phyloP scores from a whole-genome alignment of 257 asterid genomes.

The Eucommia ulmoides region DNA sequence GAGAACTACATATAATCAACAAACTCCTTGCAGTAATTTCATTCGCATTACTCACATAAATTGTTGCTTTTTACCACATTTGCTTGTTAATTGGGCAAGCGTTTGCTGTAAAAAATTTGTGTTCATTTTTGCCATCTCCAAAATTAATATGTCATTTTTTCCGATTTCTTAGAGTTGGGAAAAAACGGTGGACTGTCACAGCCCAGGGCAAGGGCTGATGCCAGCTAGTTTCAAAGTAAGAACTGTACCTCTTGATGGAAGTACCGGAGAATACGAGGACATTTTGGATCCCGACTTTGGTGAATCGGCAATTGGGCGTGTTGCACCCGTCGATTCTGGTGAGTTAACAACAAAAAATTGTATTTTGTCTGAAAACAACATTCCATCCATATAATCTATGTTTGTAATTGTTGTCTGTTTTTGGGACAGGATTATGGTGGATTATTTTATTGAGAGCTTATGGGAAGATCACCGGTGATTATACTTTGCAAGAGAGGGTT shows the following conservation, averaged over 20 bases:
- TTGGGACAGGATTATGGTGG: slow-evolving; percentile 82
- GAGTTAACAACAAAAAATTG: slow-evolving; percentile 2
- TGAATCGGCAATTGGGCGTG: slow-evolving; percentile 82
- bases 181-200: slow-evolving; percentile 67
- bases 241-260: slow-evolving; percentile 44
- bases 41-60: too few species aligned
- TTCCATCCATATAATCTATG: neutral
- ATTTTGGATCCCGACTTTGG: slow-evolving; percentile 76
- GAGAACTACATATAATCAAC: too few species aligned
- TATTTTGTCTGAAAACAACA: neutral
- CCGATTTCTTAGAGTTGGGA: slow-evolving; percentile 86
- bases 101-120: too few species aligned
- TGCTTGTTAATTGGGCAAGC: too few species aligned
- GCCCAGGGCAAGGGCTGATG: slow-evolving; percentile 81
- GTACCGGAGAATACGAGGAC: slow-evolving; percentile 50
- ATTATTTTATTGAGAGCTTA: slow-evolving; percentile 65
- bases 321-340: slow-evolving; percentile 89
- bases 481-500: slow-evolving; percentile 61
- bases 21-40: too few species aligned
- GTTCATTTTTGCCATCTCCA: too few species aligned
- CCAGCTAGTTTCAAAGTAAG: slow-evolving; percentile 76
- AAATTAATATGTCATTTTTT: too few species aligned
- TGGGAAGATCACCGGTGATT: slow-evolving; percentile 69
- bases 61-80: too few species aligned
- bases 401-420: slow-evolving; percentile 3